Base-by-base conservation (phyloP, 805 yeast species). In the Starmera caribaea region DNA sequence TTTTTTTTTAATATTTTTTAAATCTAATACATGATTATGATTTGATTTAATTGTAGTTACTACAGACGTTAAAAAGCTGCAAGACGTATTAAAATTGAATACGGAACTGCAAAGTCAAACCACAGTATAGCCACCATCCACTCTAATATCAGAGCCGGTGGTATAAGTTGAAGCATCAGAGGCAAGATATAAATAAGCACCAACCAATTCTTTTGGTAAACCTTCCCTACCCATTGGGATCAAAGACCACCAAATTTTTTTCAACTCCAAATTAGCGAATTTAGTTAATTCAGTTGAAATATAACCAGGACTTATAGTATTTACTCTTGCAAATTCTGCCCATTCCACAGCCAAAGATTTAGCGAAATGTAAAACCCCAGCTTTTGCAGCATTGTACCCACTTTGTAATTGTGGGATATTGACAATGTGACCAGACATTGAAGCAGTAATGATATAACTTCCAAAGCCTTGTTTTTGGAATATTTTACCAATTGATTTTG, bases 371-470 rank as follows among this genome's bases (percentile, higher is more conserved):
- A 79, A 57, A 24, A 84, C 79, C 11, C 79, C 95, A 32, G 95
- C 95, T 67, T 86, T 86, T 45, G 89, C 85, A 12, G 88, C 86
- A 54, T 87, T 87, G 68, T 86, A 86, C 26, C 84, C 79, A 17
- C 94, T 82, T 63, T 88, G 96, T 53, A 73, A 65, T 60, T 88
- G 94, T 14, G 97, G 97, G 42, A 78, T 73, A 59, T 88, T 88
- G 49, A 82, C 94, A 50, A 88, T 78, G 63, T 79, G 86, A 8
- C 83, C 96, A 16, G 94, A 82, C 81, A 88, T 88, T 27, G 95
- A 84, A 5, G 92, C 88, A 8, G 97, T 88, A 59, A 84, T 71
- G 50, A 88, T 76, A 49, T 86, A 68, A 1, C 92, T 79, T 28
- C 96, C 96, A 45, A 59, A 63, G 14, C 88, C 86, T 54, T 84